Percentiles rank a stretch among this genome's conserved stretches.
Evolutionary conservation across 108 stramenopile species (phyloP).

Genomic region (Pseudonitzschia pungens): DNA sequence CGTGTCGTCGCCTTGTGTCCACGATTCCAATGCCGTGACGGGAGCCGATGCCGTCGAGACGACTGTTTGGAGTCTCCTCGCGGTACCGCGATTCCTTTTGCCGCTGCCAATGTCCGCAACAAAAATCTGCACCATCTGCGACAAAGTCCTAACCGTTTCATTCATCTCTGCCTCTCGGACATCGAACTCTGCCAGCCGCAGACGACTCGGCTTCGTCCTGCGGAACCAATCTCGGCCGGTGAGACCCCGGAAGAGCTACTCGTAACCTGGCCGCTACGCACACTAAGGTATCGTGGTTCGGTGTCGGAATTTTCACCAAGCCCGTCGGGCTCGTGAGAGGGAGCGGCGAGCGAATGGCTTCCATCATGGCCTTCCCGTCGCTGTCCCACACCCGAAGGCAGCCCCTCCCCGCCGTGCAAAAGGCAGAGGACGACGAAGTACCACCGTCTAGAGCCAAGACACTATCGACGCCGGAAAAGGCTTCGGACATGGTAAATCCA

Average conservation of each 20-base stretch:
- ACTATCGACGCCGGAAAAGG: slow-evolving; percentile 31
- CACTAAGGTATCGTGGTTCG: slow-evolving; percentile 2
- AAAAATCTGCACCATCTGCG: slow-evolving; percentile 41
- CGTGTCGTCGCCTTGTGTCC: background rate
- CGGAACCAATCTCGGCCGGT: slow-evolving; percentile 43
- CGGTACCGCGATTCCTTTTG: background rate
- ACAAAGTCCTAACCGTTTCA: slow-evolving; percentile 16
- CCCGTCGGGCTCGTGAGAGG: slow-evolving; percentile 40
- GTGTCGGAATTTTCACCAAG: slow-evolving; percentile 18
- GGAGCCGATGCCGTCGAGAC: slow-evolving; percentile 19
- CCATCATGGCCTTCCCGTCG: slow-evolving; percentile 27
- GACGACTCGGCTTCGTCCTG: slow-evolving; percentile 43
- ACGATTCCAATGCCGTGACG: slow-evolving; percentile 26
- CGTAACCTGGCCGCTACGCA: slow-evolving; percentile 49
- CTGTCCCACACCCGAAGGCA: slow-evolving; percentile 40
- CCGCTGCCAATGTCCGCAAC: slow-evolving; percentile 3
- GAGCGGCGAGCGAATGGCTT: slow-evolving; percentile 5
- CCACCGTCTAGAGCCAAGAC: slow-evolving; percentile 26
- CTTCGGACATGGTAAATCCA: background rate
- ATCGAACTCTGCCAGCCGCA: slow-evolving; percentile 36
- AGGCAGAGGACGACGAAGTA: slow-evolving; percentile 19
- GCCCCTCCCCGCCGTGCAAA: slow-evolving; percentile 52
- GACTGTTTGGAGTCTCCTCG: background rate
- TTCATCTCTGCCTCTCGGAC: slow-evolving; percentile 34
- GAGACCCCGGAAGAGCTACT: slow-evolving; percentile 35